Evolutionary conservation across 441 rosid species (phyloP), one percentile per base, ranked within the genome.

Genomic region (Pelargonium fulgidum): DNA sequence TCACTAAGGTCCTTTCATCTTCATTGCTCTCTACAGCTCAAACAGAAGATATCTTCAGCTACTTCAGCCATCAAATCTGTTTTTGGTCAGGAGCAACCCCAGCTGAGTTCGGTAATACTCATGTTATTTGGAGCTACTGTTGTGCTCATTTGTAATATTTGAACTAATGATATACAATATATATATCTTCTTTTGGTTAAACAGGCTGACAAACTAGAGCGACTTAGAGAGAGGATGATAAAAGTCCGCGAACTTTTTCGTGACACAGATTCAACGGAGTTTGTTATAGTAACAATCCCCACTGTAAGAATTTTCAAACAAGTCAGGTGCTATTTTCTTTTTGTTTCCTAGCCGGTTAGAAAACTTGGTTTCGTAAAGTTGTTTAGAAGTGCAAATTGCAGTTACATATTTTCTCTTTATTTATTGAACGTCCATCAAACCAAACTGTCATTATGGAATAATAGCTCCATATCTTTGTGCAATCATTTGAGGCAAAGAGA

Each of bases 21-120:
- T 62, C 24, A 44, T 65, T 68, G 47, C 13, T 17, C 26, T 48
- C 20, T 75, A 52, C 91, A 93, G 98, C 96, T 94, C 72, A 94
- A 80, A 74, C 90, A 91, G 82, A 91, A 86, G 81, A 86, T 94
- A 77, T 66, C 89, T 47, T 86, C 96, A 12, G 99, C 97, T 44
- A 91, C 97, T 70, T 88, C 58, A 85, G 81, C 93, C 68, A 70
- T 91, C 79, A 87, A 82, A 74, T 86, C 89, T 3, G 71, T 89
- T 62, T 76, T 91, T 65, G 82, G 95, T 62, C 87, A 85, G 70
- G 81, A 78, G 77, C 84, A 82, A 75, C 61, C 73, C 17, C 82
- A 14, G 42, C 80, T 72, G 67, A 78, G 81, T 73, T 70, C 75
- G 72, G 91, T 87, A 82, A 91, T 88, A 48, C 20, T 54, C 22